phyloP scores from a whole-genome alignment of 345 rosid species.

The Nephelium lappaceum region DNA sequence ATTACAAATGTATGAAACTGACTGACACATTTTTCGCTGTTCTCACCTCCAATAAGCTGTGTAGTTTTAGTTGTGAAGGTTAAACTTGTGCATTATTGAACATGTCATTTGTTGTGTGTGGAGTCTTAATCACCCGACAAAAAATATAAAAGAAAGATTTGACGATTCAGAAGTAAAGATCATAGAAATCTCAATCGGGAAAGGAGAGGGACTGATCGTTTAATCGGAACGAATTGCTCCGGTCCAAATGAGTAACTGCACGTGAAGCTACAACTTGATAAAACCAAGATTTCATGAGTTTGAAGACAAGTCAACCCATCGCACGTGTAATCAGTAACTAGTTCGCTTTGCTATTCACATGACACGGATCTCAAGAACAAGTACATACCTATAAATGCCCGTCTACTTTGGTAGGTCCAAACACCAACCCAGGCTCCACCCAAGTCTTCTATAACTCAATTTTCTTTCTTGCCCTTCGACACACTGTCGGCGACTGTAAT shows the following conservation, averaged over 20 bases:
- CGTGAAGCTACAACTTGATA: constrained; percentile 20
- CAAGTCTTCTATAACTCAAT: neutral
- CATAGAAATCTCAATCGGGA: neutral
- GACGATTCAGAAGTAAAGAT: no score
- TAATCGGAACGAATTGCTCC: neutral
- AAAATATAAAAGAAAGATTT: neutral
- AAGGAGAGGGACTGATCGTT: neutral
- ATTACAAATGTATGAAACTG: no score
- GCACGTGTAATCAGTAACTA: constrained; percentile 38
- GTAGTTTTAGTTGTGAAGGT: no score
- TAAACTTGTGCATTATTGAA: no score
- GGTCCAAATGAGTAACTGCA: constrained; percentile 8
- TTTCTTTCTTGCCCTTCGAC: neutral
- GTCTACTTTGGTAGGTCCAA: constrained; percentile 31
- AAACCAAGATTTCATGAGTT: constrained; percentile 16
- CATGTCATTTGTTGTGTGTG: neutral
- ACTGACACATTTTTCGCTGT: no score
- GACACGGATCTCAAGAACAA: constrained; percentile 26
- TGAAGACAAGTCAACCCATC: constrained; percentile 7
- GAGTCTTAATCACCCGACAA: neutral
- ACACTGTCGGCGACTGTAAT: constrained; percentile 41
- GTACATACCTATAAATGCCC: constrained; percentile 19
- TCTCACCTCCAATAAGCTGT: no score
- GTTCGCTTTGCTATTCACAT: constrained; percentile 8
- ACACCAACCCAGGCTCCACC: neutral